Evolutionary conservation across 257 asterid species (phyloP).

Genomic region (Solanum tarijense): DNA sequence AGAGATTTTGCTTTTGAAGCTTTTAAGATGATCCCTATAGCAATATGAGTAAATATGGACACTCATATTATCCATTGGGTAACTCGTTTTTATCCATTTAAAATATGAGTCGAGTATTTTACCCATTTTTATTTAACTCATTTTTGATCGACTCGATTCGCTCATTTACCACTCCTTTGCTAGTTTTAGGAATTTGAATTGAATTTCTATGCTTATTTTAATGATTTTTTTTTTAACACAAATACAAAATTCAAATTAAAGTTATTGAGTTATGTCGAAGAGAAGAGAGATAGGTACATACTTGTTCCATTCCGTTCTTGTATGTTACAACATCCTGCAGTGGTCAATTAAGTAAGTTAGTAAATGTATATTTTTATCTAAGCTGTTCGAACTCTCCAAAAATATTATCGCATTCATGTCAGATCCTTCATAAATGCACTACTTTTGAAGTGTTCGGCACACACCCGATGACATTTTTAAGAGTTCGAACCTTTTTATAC

Average conservation of each 20-base stretch:
- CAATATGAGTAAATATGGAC: too few relatives aligned
- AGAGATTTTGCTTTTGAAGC: too few relatives aligned
- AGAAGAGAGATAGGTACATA: background rate
- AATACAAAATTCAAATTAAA: background rate
- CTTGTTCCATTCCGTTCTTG: constrained; percentile 79
- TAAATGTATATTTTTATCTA: background rate
- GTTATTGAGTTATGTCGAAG: background rate
- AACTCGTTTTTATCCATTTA: too few relatives aligned
- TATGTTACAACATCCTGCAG: constrained; percentile 67
- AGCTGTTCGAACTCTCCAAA: background rate
- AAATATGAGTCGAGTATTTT: too few relatives aligned
- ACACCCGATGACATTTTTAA: background rate
- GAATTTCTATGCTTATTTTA: background rate
- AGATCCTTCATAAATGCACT: background rate
- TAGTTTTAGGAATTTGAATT: background rate
- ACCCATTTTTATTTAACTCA: too few relatives aligned
- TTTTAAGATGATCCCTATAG: too few relatives aligned
- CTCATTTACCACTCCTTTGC: too few relatives aligned
- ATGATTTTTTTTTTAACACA: background rate
- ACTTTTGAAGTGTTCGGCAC: background rate
- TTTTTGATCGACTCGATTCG: too few relatives aligned
- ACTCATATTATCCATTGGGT: too few relatives aligned
- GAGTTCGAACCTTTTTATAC: background rate
- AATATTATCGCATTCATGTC: background rate
- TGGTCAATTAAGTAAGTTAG: constrained; percentile 13